Conservation (phyloP, 1,139 yeast genomes). For the Geotrichum bryndzae region DNA sequence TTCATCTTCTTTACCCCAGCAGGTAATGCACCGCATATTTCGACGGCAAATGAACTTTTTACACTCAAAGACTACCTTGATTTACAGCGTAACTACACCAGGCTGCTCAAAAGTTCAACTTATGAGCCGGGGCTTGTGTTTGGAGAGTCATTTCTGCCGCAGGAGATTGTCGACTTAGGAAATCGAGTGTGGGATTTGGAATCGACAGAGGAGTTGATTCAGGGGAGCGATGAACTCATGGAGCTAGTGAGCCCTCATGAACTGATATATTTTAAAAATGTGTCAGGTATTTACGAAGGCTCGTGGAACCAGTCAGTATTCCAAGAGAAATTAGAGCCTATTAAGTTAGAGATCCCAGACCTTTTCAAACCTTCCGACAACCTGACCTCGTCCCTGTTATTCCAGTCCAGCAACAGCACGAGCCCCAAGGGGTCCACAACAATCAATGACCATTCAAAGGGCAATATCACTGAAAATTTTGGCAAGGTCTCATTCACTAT, state of each 20-base stretch:
- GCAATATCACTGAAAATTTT: slow-evolving; percentile 2
- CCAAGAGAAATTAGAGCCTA: neutral
- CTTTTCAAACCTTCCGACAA: neutral
- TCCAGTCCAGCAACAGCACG: neutral
- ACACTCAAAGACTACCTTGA: slow-evolving; percentile 32
- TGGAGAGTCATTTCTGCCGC: slow-evolving; percentile 46
- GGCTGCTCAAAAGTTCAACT: slow-evolving; percentile 40
- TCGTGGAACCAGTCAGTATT: slow-evolving; percentile 18
- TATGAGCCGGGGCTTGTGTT: slow-evolving; percentile 29
- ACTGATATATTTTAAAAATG: neutral
- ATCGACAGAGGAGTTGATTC: slow-evolving; percentile 7
- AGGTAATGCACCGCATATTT: slow-evolving; percentile 28
- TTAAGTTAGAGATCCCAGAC: neutral
- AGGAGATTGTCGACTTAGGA: slow-evolving; percentile 46
- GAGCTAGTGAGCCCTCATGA: slow-evolving; percentile 47
- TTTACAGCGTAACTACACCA: slow-evolving; percentile 34
- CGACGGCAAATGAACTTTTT: slow-evolving; percentile 30
- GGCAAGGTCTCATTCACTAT: slow-evolving; percentile 4
- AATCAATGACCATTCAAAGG: neutral
- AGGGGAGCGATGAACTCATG: neutral
- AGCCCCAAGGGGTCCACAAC: neutral
- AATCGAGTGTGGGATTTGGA: slow-evolving; percentile 46
- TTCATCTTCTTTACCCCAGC: slow-evolving; percentile 29
- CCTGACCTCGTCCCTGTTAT: neutral
- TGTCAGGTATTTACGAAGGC: slow-evolving; percentile 26